Evolutionary conservation across 163 green algal genomes (phyloP).

Genomic region (Chlorella variabilis): DNA sequence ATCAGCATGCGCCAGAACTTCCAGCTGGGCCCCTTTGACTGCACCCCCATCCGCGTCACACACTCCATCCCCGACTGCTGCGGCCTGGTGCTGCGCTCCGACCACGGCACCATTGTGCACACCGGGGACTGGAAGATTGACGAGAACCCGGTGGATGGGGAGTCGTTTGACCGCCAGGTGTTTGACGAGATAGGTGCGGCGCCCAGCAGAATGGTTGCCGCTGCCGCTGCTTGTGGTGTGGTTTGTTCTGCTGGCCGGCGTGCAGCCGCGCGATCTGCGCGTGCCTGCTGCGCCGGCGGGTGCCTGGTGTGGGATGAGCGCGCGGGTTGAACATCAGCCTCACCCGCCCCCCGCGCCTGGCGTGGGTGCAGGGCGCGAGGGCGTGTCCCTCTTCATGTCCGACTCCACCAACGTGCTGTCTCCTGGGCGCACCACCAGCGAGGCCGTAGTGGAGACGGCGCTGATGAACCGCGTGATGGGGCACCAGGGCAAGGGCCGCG

Average conservation of each 20-base stretch:
- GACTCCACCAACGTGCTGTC: conserved; percentile 98
- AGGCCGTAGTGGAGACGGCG: conserved; percentile 74
- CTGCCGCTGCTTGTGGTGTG: too few relatives aligned
- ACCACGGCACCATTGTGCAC: conserved; percentile 93
- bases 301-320: too few relatives aligned
- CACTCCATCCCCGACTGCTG: conserved; percentile 99
- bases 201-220: neutral
- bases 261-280: neutral
- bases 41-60: conserved; percentile 90
- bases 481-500: conserved; percentile 87
- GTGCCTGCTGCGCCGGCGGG: too few relatives aligned
- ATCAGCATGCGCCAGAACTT: conserved; percentile 86
- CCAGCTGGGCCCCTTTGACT: conserved; percentile 89
- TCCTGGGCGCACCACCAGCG: conserved; percentile 86
- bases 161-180: conserved; percentile 88
- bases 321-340: too few relatives aligned
- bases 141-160: conserved; percentile 92
- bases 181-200: conserved; percentile 83
- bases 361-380: conserved; percentile 75
- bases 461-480: conserved; percentile 77
- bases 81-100: conserved; percentile 89
- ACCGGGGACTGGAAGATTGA: conserved; percentile 99
- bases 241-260: neutral
- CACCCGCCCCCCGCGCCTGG: neutral
- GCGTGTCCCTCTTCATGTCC: conserved; percentile 93